A percentile compares a stretch with the other conserved stretches of the same genome.
Evolutionary conservation across 1,284 basidiomycete species (phyloP).

Genomic region (Irpex sp.): DNA sequence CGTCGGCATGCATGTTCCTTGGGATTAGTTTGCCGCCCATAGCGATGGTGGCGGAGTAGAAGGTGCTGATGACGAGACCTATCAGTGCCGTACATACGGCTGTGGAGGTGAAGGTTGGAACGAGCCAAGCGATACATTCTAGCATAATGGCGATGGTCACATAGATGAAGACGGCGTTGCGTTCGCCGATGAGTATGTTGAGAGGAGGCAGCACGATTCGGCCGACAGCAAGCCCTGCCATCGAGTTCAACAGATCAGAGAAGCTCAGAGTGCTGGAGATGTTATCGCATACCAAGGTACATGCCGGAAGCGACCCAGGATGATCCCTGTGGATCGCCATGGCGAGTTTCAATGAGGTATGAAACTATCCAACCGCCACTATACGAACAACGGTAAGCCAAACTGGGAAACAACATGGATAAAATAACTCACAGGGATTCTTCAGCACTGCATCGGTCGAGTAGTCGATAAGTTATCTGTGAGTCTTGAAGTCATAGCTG

Average conservation of each 20-base stretch:
- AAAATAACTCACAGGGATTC: constrained; percentile 25
- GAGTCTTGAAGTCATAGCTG: background rate
- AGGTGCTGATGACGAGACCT: constrained; percentile 32
- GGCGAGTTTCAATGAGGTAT: constrained; percentile 26
- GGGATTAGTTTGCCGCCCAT: constrained; percentile 28
- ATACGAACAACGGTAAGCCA: background rate
- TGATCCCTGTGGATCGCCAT: constrained; percentile 27
- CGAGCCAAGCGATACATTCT: constrained; percentile 29
- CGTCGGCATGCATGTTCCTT: constrained; percentile 29
- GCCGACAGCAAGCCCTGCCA: constrained; percentile 27
- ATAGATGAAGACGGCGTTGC: constrained; percentile 29
- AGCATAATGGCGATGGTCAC: constrained; percentile 26
- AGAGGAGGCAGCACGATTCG: constrained; percentile 28
- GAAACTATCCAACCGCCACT: constrained; percentile 33
- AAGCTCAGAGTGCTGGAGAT: background rate
- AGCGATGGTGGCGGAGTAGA: constrained; percentile 30
- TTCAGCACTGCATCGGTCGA: constrained; percentile 22
- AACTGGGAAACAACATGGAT: too few relatives aligned
- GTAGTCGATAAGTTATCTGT: background rate
- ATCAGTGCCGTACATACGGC: constrained; percentile 31
- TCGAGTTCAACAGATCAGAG: background rate
- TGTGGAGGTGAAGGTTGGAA: constrained; percentile 28
- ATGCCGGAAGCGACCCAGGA: constrained; percentile 32
- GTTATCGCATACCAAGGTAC: constrained; percentile 24
- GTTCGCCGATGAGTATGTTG: constrained; percentile 30